Conservation (phyloP, 2,329 filamentous ascomycete genomes). For the Verticillium zaregamsianum region DNA sequence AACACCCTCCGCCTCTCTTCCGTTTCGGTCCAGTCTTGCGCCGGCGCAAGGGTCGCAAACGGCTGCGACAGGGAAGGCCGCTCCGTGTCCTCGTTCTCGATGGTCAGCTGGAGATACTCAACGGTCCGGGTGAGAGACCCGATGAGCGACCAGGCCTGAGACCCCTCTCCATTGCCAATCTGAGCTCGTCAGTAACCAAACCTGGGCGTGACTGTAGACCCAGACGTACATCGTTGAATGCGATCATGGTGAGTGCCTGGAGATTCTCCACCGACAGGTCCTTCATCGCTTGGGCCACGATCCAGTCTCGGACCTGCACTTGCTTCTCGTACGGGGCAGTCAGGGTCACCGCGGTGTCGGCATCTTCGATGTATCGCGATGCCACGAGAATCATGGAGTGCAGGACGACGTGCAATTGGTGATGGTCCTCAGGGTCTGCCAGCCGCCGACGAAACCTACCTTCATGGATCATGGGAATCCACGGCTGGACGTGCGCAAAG, state of each 20-base stretch:
- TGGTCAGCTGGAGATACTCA: constrained; percentile 24
- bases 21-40: constrained; percentile 22
- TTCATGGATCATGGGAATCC: constrained; percentile 32
- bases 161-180: constrained; percentile 22
- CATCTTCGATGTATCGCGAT: constrained; percentile 22
- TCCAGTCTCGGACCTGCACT: constrained; percentile 11
- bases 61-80: constrained; percentile 21
- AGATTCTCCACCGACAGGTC: constrained; percentile 28
- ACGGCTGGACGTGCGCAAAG: constrained; percentile 31
- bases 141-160: constrained; percentile 22
- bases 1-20: constrained; percentile 25
- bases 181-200: constrained; percentile 14
- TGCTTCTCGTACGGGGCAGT: constrained; percentile 15
- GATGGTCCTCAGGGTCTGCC: constrained; percentile 13
- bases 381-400: constrained; percentile 26
- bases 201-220: too few relatives aligned
- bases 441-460: constrained; percentile 20
- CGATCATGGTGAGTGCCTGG: constrained; percentile 30
- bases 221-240: constrained; percentile 27
- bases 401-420: constrained; percentile 24
- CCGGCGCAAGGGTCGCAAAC: constrained; percentile 18
- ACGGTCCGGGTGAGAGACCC: constrained; percentile 24
- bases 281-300: constrained; percentile 24
- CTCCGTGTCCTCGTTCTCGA: constrained; percentile 20
- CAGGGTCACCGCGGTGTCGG: constrained; percentile 10